A percentile compares a stretch with the other conserved stretches of the same genome.
phyloP scores from a whole-genome alignment of 2,329 filamentous ascomycete species.

The Ustilaginoidea virens region DNA sequence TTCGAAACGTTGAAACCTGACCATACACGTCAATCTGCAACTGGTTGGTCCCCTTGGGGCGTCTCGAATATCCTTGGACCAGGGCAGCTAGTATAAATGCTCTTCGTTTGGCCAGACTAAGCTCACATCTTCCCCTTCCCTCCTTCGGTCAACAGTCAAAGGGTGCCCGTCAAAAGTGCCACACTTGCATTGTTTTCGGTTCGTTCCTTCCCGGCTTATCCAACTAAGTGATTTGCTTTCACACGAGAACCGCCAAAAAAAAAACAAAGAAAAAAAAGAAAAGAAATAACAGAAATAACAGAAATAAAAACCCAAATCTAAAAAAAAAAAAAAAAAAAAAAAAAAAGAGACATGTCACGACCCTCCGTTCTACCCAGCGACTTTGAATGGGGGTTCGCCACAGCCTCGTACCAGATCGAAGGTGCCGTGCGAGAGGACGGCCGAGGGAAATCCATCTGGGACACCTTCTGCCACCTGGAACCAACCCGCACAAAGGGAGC shows the following conservation, averaged over 20 bases:
- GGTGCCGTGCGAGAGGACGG: conserved; percentile 24
- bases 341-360: neutral
- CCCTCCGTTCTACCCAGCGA: conserved; percentile 14
- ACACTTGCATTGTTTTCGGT: no score
- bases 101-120: no score
- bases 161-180: no score
- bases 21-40: no score
- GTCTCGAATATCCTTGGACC: no score
- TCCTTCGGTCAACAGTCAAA: no score
- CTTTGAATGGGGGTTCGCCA: conserved; percentile 26
- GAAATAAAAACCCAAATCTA: neutral
- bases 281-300: neutral
- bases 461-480: conserved; percentile 23
- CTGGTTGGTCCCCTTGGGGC: no score
- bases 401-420: conserved; percentile 29
- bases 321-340: neutral
- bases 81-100: no score
- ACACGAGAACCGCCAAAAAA: neutral
- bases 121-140: no score
- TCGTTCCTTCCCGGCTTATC: no score
- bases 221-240: neutral
- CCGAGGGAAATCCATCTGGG: conserved; percentile 27
- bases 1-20: no score
- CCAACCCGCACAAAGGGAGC: conserved; percentile 23
- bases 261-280: neutral